Conservation (phyloP, 192 early-diverging fungal genomes). For the Dispira simplex region DNA sequence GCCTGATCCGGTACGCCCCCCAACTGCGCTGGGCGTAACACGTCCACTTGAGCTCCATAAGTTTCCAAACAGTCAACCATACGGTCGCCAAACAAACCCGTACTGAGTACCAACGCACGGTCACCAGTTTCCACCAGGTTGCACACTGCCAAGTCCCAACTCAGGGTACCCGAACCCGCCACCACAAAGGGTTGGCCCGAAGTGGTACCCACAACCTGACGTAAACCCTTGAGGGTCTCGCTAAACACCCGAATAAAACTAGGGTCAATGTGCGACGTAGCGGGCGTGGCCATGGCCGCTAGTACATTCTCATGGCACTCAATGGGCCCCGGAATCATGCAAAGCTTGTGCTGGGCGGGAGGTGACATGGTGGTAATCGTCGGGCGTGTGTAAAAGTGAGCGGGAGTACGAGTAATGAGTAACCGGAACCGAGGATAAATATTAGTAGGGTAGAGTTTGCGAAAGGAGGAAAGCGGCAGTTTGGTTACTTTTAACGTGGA, state of each 20-base stretch:
- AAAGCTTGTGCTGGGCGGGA: conserved; percentile 45
- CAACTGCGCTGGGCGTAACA: conserved; percentile 45
- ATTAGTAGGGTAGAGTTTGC: too few relatives aligned
- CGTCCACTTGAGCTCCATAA: conserved; percentile 79
- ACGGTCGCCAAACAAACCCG: conserved; percentile 93
- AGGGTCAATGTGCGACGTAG: conserved; percentile 86
- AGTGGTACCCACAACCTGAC: conserved; percentile 63
- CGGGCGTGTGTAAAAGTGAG: too few relatives aligned
- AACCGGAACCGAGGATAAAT: too few relatives aligned
- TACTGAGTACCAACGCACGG: conserved; percentile 73
- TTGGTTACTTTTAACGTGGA: too few relatives aligned
- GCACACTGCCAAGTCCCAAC: conserved; percentile 90
- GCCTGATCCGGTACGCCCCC: conserved; percentile 54
- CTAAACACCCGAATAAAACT: conserved; percentile 79
- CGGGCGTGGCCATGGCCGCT: conserved; percentile 68
- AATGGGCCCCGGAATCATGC: conserved; percentile 94
- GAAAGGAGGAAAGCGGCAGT: too few relatives aligned
- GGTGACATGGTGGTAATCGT: background rate
- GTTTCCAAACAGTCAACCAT: conserved; percentile 80
- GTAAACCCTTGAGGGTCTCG: conserved; percentile 66
- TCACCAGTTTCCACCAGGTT: conserved; percentile 86
- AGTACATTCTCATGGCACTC: conserved; percentile 88
- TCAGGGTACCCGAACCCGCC: conserved; percentile 92
- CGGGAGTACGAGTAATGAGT: too few relatives aligned
- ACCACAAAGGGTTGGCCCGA: conserved; percentile 85